Conservation (phyloP, 129 eudicot genomes). For the Escallonia herrerae region DNA sequence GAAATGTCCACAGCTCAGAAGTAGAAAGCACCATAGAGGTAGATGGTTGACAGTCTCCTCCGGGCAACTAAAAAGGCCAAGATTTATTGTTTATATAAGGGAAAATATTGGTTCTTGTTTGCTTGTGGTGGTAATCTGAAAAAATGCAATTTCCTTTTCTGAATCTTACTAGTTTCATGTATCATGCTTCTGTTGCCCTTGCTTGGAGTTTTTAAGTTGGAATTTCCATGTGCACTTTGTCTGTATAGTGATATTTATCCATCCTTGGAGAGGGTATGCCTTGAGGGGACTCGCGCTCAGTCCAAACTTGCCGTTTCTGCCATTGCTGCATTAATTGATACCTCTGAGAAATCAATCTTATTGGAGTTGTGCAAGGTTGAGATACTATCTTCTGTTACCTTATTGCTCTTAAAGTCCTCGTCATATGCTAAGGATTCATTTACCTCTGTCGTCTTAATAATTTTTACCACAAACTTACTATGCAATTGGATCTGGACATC, state of each 20-base stretch:
- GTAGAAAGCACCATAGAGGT: too few species aligned
- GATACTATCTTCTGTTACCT: conserved; percentile 6
- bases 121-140: not conserved
- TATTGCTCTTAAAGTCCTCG: not conserved
- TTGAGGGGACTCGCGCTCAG: conserved; percentile 75
- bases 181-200: conserved; percentile 1
- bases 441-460: not conserved
- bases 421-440: not conserved
- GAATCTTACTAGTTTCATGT: not conserved
- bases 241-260: conserved; percentile 62
- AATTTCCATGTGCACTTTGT: conserved; percentile 11
- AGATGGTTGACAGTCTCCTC: too few species aligned
- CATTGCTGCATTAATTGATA: conserved; percentile 46
- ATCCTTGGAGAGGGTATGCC: conserved; percentile 70
- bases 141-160: not conserved
- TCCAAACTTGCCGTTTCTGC: conserved; percentile 81
- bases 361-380: conserved; percentile 66
- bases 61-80: not conserved
- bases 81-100: too few species aligned
- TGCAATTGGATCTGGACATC: too few species aligned
- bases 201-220: conserved; percentile 1
- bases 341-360: conserved; percentile 43
- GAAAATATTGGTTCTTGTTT: not conserved
- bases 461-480: not conserved
- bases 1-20: too few species aligned